A percentile compares a stretch with the other conserved stretches of the same genome.
Conservation (phyloP, 345 rosid species). For the Brassica carinata region DNA sequence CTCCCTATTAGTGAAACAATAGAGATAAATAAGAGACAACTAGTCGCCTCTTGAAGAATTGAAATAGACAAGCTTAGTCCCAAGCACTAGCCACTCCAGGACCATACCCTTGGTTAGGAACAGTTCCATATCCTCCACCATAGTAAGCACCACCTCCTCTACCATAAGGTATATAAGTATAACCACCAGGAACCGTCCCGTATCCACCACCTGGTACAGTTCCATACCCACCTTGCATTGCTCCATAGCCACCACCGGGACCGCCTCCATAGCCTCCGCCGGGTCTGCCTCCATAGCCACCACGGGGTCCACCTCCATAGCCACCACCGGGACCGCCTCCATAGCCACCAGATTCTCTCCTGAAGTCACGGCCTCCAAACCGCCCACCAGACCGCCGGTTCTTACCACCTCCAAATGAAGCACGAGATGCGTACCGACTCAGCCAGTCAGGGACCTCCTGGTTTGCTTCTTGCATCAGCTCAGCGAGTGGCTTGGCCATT, state of each 20-base stretch:
- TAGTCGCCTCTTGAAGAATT: conserved; percentile 21
- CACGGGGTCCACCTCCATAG: conserved; percentile 69
- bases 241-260: conserved; percentile 39
- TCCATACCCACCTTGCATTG: conserved; percentile 49
- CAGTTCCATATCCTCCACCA: conserved; percentile 48
- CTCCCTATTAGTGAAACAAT: conserved; percentile 36
- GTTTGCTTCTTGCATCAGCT: conserved; percentile 92
- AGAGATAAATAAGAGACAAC: conserved; percentile 30
- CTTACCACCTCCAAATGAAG: conserved; percentile 57
- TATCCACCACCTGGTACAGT: conserved; percentile 46
- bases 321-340: conserved; percentile 61
- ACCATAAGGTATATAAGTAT: conserved; percentile 36
- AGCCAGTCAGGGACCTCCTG: conserved; percentile 99
- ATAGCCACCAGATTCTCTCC: conserved; percentile 59
- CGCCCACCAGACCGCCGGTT: conserved; percentile 79
- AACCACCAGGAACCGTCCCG: conserved; percentile 39
- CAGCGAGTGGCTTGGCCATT: conserved; percentile 75
- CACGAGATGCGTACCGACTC: conserved; percentile 70
- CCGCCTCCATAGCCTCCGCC: conserved; percentile 37
- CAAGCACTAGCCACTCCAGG: conserved; percentile 77
- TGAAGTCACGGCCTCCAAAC: conserved; percentile 90
- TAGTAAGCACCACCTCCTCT: conserved; percentile 69
- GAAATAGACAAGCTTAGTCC: conserved; percentile 49
- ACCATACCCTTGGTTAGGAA: conserved; percentile 49
- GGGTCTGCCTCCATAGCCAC: conserved; percentile 60